Evolutionary conservation across 192 early-diverging fungal species (phyloP).

Genomic region (Mortierella antarctica): DNA sequence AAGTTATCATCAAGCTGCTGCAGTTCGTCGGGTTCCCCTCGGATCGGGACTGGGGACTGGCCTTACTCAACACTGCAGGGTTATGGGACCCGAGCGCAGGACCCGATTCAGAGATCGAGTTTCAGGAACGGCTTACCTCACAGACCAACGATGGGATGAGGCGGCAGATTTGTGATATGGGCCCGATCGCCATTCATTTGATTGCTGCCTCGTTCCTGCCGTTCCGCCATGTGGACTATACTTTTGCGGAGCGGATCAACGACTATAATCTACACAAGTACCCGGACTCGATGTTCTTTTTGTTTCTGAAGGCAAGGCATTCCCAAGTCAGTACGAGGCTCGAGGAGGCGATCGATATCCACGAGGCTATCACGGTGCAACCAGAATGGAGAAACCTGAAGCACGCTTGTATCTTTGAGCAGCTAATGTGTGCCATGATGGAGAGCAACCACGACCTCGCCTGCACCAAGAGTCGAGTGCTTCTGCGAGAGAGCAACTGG

Average conservation of each 20-base stretch:
- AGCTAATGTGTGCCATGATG: slow-evolving; percentile 73
- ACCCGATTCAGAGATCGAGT: slow-evolving; percentile 28
- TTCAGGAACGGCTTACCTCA: slow-evolving; percentile 40
- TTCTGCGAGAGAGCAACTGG: slow-evolving; percentile 88
- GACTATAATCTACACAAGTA: slow-evolving; percentile 62
- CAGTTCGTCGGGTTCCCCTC: slow-evolving; percentile 87
- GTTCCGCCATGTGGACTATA: slow-evolving; percentile 73
- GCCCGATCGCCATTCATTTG: slow-evolving; percentile 76
- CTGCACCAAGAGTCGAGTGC: slow-evolving; percentile 64
- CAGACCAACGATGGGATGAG: slow-evolving; percentile 70
- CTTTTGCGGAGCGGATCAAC: slow-evolving; percentile 71
- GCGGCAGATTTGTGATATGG: slow-evolving; percentile 79
- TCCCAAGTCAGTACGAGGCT: slow-evolving; percentile 66
- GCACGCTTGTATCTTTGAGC: slow-evolving; percentile 85
- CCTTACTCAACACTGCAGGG: slow-evolving; percentile 74
- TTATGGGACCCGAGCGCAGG: slow-evolving; percentile 65
- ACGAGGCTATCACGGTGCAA: slow-evolving; percentile 63
- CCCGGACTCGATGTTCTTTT: slow-evolving; percentile 76
- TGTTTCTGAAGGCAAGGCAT: slow-evolving; percentile 74
- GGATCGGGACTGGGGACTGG: slow-evolving; percentile 78
- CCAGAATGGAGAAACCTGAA: slow-evolving; percentile 82
- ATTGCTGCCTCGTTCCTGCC: slow-evolving; percentile 76
- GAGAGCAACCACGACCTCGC: slow-evolving; percentile 71
- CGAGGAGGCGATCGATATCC: slow-evolving; percentile 69
- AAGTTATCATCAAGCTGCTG: slow-evolving; percentile 72